Evolutionary conservation across 2,329 filamentous ascomycete genomes (phyloP).

Genomic region (Microdochium nivale): DNA sequence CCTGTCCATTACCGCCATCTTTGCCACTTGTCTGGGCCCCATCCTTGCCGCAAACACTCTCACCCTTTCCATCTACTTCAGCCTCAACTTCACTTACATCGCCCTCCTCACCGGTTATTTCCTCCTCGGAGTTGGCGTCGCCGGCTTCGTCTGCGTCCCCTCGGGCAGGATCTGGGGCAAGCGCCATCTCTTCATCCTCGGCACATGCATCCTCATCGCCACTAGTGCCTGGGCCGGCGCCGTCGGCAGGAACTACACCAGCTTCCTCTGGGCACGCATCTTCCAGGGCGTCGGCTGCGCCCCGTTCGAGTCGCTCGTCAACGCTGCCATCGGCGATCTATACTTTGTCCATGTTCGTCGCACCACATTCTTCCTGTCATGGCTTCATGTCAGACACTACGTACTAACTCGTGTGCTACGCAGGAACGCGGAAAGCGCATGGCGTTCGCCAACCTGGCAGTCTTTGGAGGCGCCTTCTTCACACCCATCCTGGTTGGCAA

Average conservation of each 20-base stretch:
- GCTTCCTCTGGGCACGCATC: slow-evolving; percentile 68
- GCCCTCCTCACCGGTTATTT: slow-evolving; percentile 83
- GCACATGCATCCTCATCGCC: slow-evolving; percentile 62
- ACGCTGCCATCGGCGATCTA: slow-evolving; percentile 80
- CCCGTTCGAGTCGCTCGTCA: slow-evolving; percentile 84
- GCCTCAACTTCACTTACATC: slow-evolving; percentile 60
- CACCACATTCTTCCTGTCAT: neutral
- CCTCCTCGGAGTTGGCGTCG: slow-evolving; percentile 71
- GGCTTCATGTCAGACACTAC: neutral
- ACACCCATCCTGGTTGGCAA: slow-evolving; percentile 89
- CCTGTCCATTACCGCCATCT: slow-evolving; percentile 71
- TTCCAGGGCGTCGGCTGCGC: slow-evolving; percentile 82
- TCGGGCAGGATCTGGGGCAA: slow-evolving; percentile 89
- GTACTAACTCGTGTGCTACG: slow-evolving; percentile 1
- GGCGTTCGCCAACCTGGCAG: slow-evolving; percentile 60
- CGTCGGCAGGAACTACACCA: slow-evolving; percentile 57
- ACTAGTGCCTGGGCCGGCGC: slow-evolving; percentile 74
- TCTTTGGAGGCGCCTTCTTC: slow-evolving; percentile 49
- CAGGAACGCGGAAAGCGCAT: slow-evolving; percentile 74
- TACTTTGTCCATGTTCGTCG: slow-evolving; percentile 69
- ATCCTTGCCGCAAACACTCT: slow-evolving; percentile 85
- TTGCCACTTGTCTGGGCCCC: slow-evolving; percentile 76
- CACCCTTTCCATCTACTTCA: slow-evolving; percentile 61
- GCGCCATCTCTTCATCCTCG: slow-evolving; percentile 76
- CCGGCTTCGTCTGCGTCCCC: slow-evolving; percentile 79